These are phyloP conservation scores for Atkinsonella texensis DNA, from an alignment of 2,329 filamentous ascomycete genomes.

Conservation along the genomic window DNA sequence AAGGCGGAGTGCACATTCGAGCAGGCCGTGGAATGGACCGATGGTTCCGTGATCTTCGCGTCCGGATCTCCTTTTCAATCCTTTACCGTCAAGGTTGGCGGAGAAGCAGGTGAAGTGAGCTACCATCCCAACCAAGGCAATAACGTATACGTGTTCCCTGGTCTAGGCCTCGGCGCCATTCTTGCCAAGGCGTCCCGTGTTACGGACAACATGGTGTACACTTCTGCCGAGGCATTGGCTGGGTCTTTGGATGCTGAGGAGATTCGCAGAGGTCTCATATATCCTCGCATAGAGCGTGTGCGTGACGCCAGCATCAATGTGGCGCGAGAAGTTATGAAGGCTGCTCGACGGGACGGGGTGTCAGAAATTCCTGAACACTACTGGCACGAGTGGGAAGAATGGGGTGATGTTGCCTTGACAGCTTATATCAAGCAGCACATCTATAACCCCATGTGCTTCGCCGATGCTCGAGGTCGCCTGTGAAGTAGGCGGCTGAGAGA, in stretches of 20 bases:
- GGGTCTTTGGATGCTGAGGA: conserved; percentile 72
- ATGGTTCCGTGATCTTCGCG: conserved; percentile 85
- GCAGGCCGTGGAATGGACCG: conserved; percentile 80
- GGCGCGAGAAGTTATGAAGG: conserved; percentile 85
- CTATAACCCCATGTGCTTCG: conserved; percentile 44
- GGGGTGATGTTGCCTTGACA: conserved; percentile 51
- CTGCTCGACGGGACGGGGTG: conserved; percentile 72
- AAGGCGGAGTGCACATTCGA: conserved; percentile 98
- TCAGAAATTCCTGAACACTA: conserved; percentile 54
- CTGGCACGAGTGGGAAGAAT: conserved; percentile 62
- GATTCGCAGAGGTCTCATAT: conserved; percentile 71
- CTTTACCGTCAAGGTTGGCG: conserved; percentile 49
- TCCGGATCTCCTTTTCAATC: conserved; percentile 86
- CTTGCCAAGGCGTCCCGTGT: conserved; percentile 76
- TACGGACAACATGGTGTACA: conserved; percentile 96
- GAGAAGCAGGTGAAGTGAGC: conserved; percentile 44
- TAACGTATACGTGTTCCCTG: conserved; percentile 90
- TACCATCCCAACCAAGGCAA: conserved; percentile 77
- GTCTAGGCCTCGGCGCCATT: conserved; percentile 86
- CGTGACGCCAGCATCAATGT: conserved; percentile 80
- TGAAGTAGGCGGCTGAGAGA: conserved; percentile 8
- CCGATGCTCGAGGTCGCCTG: conserved; percentile 22
- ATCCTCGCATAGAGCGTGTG: conserved; percentile 83
- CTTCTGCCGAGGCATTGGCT: conserved; percentile 71
- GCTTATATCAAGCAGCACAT: conserved; percentile 47